phyloP scores from a whole-genome alignment of 108 stramenopile species.

The Chaetoceros muelleri region DNA sequence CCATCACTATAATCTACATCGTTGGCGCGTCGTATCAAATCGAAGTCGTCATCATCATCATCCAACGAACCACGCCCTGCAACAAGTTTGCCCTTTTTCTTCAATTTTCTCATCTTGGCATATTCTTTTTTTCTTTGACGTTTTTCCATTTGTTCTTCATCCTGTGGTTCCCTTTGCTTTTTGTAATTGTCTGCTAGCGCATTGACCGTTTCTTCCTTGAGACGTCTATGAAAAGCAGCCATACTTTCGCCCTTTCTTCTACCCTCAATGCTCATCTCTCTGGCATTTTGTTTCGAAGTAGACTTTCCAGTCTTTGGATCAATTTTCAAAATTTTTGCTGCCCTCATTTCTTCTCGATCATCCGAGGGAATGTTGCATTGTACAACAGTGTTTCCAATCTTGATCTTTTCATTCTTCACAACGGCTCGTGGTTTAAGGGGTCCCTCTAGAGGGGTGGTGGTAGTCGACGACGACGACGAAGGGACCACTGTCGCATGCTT shows the following conservation, averaged over 20 bases:
- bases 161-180: constrained; percentile 18
- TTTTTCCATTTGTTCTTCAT: constrained; percentile 21
- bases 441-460: neutral
- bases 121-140: constrained; percentile 32
- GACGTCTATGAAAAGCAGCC: constrained; percentile 31
- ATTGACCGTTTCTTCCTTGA: constrained; percentile 28
- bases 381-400: neutral
- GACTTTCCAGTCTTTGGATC: constrained; percentile 9
- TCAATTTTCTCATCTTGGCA: constrained; percentile 35
- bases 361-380: constrained; percentile 14
- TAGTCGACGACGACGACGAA: neutral
- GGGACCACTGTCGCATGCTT: neutral
- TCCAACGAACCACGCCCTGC: neutral
- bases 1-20: neutral
- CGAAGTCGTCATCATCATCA: constrained; percentile 9
- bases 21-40: neutral
- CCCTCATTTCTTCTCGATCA: constrained; percentile 17
- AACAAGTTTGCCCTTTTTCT: constrained; percentile 12
- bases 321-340: constrained; percentile 8
- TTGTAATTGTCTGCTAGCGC: neutral
- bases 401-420: neutral
- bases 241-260: constrained; percentile 46
- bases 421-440: neutral
- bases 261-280: neutral
- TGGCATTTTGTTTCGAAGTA: neutral